phyloP scores from a whole-genome alignment of 2,329 filamentous ascomycete genomes.

The Decorospora gaudefroyi region DNA sequence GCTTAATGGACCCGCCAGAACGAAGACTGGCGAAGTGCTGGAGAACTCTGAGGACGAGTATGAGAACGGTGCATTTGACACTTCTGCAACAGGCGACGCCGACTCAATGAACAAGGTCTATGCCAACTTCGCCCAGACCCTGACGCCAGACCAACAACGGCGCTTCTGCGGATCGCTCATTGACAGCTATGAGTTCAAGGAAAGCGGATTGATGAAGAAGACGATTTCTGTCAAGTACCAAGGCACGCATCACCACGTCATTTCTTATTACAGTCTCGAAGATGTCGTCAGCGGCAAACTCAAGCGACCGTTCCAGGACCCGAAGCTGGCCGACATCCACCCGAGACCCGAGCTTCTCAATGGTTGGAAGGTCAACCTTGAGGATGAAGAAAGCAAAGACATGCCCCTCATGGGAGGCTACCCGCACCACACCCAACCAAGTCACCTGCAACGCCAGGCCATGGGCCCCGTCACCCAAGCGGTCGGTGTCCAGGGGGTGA shows the following conservation, averaged over 20 bases:
- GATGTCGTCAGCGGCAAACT: slow-evolving; percentile 63
- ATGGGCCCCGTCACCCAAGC: slow-evolving; percentile 29
- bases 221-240: slow-evolving; percentile 80
- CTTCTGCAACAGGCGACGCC: slow-evolving; percentile 24
- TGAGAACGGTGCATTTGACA: slow-evolving; percentile 35
- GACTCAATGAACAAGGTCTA: slow-evolving; percentile 42
- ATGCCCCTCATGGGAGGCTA: slow-evolving; percentile 38
- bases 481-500: slow-evolving; percentile 29
- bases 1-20: slow-evolving; percentile 30
- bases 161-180: slow-evolving; percentile 78
- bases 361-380: slow-evolving; percentile 47
- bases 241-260: slow-evolving; percentile 79
- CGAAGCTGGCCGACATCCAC: slow-evolving; percentile 41
- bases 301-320: slow-evolving; percentile 44
- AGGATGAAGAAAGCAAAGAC: slow-evolving; percentile 46
- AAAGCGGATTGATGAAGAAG: slow-evolving; percentile 84
- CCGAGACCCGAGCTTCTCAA: slow-evolving; percentile 42
- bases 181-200: slow-evolving; percentile 89
- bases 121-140: slow-evolving; percentile 47
- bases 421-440: slow-evolving; percentile 35
- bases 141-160: slow-evolving; percentile 57
- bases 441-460: slow-evolving; percentile 36
- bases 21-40: slow-evolving; percentile 38
- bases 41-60: slow-evolving; percentile 43
- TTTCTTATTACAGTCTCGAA: slow-evolving; percentile 84